Conservation (phyloP, 306 rosid genomes). For the Malus orientalis region DNA sequence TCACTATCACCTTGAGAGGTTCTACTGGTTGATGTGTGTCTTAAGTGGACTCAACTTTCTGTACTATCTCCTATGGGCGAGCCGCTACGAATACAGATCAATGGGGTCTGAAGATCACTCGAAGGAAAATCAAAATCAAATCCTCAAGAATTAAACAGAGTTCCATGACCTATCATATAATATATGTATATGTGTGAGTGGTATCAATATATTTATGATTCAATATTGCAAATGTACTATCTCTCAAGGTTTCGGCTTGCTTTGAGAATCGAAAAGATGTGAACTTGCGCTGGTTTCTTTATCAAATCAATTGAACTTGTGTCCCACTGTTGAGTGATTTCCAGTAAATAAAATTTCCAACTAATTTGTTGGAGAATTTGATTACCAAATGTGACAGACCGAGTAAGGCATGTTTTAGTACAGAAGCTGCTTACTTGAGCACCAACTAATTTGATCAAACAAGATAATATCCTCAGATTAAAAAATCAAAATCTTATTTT, state of each 20-base stretch:
- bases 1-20: conserved; percentile 63
- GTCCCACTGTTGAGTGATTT: too few relatives aligned
- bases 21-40: conserved; percentile 69
- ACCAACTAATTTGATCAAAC: too few relatives aligned
- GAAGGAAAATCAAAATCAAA: neutral
- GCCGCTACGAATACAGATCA: conserved; percentile 43
- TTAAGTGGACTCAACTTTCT: conserved; percentile 55
- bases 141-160: neutral
- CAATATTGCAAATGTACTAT: neutral
- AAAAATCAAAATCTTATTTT: too few relatives aligned
- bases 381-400: too few relatives aligned
- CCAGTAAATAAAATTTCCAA: too few relatives aligned
- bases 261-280: too few relatives aligned
- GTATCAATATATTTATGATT: neutral
- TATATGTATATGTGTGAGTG: neutral
- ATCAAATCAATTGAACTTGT: too few relatives aligned
- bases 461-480: too few relatives aligned
- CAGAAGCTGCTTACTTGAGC: too few relatives aligned
- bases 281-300: too few relatives aligned
- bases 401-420: too few relatives aligned
- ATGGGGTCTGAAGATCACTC: conserved; percentile 1
- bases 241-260: neutral
- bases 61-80: conserved; percentile 59
- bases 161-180: neutral
- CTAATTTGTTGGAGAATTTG: too few relatives aligned